phyloP scores from a whole-genome alignment of 805 yeast species.

The Henningerozyma blattae region DNA sequence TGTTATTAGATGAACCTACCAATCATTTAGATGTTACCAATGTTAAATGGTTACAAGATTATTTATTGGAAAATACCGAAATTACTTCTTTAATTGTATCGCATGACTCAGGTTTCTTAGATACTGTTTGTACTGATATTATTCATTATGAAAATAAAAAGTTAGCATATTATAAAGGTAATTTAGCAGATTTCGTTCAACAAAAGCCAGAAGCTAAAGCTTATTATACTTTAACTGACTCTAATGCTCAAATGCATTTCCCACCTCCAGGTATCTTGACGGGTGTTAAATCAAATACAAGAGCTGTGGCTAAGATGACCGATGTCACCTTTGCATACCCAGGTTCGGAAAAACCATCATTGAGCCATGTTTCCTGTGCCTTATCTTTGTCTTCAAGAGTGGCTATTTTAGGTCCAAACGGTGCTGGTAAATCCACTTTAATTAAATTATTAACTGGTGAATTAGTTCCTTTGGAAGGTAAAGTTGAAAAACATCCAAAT shows the following conservation, averaged over 20 bases:
- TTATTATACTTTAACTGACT: conserved; percentile 85
- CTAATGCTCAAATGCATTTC: conserved; percentile 92
- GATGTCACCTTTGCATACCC: conserved; percentile 85
- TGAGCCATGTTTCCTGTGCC: conserved; percentile 74
- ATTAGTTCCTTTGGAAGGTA: conserved; percentile 73
- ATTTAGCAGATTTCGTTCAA: conserved; percentile 82
- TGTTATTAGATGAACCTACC: conserved; percentile 94
- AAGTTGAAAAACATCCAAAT: conserved; percentile 95
- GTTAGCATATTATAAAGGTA: conserved; percentile 91
- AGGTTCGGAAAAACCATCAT: conserved; percentile 75
- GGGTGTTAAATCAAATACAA: conserved; percentile 92
- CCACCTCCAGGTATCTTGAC: conserved; percentile 96
- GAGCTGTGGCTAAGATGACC: conserved; percentile 83
- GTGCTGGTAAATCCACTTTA: conserved; percentile 97
- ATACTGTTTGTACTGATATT: conserved; percentile 90
- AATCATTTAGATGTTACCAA: conserved; percentile 93
- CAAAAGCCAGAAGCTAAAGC: conserved; percentile 94
- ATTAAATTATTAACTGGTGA: conserved; percentile 91
- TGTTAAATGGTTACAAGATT: conserved; percentile 89
- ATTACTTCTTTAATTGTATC: conserved; percentile 94
- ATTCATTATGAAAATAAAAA: conserved; percentile 94
- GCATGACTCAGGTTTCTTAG: conserved; percentile 95
- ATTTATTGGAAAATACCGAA: conserved; percentile 66
- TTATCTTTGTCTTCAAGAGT: conserved; percentile 92
- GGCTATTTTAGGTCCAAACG: conserved; percentile 94